Percentiles rank a stretch among this genome's conserved stretches.
Evolutionary conservation across 140 eudicot genomes (phyloP).

Genomic region (Senecio squalidus): DNA sequence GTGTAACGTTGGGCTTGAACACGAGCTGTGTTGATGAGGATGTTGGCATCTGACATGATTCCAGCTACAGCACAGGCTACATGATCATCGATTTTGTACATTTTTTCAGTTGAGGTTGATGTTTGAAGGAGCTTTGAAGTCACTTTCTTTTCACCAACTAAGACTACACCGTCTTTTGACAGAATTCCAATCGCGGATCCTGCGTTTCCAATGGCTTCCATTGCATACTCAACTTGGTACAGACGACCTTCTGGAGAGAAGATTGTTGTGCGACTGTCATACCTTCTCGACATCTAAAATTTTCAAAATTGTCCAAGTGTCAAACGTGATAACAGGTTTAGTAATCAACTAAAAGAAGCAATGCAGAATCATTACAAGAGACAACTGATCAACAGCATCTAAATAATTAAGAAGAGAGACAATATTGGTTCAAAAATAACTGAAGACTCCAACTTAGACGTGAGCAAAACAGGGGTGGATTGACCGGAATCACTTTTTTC

Average conservation of each 20-base stretch:
- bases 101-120: slow-evolving; percentile 80
- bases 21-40: slow-evolving; percentile 84
- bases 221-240: slow-evolving; percentile 90
- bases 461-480: too few species aligned
- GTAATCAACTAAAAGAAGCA: background rate
- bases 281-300: slow-evolving; percentile 74
- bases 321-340: background rate
- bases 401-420: too few species aligned
- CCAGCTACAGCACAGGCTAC: slow-evolving; percentile 93
- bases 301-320: background rate
- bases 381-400: too few species aligned
- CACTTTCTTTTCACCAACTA: slow-evolving; percentile 87
- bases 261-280: slow-evolving; percentile 96
- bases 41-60: slow-evolving; percentile 93
- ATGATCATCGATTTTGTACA: slow-evolving; percentile 93
- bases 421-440: too few species aligned
- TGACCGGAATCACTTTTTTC: too few species aligned
- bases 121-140: slow-evolving; percentile 93
- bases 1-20: slow-evolving; percentile 90
- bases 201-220: slow-evolving; percentile 96
- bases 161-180: slow-evolving; percentile 78
- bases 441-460: too few species aligned
- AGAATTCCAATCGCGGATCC: slow-evolving; percentile 82
- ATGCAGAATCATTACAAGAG: background rate
- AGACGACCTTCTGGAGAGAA: slow-evolving; percentile 96